These are phyloP conservation scores for Mycocentrospora acerina DNA, from an alignment of 2,329 filamentous ascomycete species.

Conservation along the genomic window DNA sequence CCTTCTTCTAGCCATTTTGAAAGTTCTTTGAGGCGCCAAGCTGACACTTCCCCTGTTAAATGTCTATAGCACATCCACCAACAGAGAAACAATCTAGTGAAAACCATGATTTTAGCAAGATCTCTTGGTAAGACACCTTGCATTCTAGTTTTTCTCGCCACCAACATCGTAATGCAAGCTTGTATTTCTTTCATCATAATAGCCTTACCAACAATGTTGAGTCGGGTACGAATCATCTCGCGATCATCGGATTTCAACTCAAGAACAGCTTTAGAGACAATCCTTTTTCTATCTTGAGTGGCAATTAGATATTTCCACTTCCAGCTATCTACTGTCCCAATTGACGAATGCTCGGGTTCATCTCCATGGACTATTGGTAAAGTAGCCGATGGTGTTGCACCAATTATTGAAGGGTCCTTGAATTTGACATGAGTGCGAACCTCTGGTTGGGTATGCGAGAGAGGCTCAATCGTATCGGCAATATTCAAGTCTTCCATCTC, in stretches of 20 bases:
- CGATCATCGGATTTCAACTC: conserved; percentile 27
- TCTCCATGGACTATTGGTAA: conserved; percentile 7
- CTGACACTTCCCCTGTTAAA: conserved; percentile 7
- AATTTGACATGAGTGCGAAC: too few relatives aligned
- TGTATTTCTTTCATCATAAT: conserved; percentile 26
- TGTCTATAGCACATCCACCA: conserved; percentile 38
- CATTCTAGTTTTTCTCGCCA: conserved; percentile 18
- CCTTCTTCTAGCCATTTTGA: conserved; percentile 10
- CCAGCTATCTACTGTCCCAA: conserved; percentile 31
- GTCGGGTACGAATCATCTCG: conserved; percentile 23
- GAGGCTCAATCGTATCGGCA: conserved; percentile 8
- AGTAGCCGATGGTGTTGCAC: background rate
- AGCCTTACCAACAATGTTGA: conserved; percentile 18
- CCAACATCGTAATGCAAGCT: conserved; percentile 27
- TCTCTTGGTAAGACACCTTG: conserved; percentile 28
- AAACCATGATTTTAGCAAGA: conserved; percentile 21
- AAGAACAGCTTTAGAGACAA: conserved; percentile 47
- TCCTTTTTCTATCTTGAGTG: conserved; percentile 45
- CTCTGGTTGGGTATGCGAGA: background rate
- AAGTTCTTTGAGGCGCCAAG: conserved; percentile 19
- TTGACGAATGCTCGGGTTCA: conserved; percentile 29
- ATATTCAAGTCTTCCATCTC: conserved; percentile 3
- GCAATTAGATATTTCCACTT: conserved; percentile 40
- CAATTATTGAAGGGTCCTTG: too few relatives aligned
- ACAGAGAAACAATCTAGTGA: conserved; percentile 36